Evolutionary conservation across 2,329 filamentous ascomycete genomes (phyloP), one percentile per base, ranked within the genome.

Genomic region (Ceratocystis alfenasii): DNA sequence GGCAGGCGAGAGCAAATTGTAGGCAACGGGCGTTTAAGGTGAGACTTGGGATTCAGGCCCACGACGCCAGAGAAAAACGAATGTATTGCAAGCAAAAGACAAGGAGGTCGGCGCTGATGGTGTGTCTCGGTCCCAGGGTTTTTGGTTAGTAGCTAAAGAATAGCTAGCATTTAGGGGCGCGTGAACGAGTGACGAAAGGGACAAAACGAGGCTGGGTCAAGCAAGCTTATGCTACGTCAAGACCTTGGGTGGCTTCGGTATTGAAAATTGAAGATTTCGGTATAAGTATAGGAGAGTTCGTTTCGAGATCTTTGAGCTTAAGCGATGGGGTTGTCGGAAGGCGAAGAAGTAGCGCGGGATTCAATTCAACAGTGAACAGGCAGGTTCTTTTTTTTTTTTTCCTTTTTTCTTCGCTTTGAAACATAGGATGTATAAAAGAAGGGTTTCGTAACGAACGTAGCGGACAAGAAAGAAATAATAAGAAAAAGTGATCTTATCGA

Each of bases 181-280:
- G 36, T 41, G 25, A 57, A 33, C 46, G n/a, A 22, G 46, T 20
- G 53, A 28, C 30, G 10, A 57, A 57, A 57, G 25, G 53, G 53
- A 57, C 53, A 57, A 15, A 28, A 22, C 53, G 22, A 57, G 53
- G 53, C 53, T 57, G 53, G 53, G 53, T 15, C 7, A 57, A 57
- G 53, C 53, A 22, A 30, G 22, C 53, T 30, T 15, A 28, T 15
- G 7, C 6, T 5, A 1, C 25, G 17, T 10, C 50, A 57, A 28
- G 17, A 12, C 22, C 20, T 28, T 28, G 3, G 10, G 22, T 30
- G 22, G 22, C 6, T 28, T 30, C 17, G 30, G 22, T 28, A 33
- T 30, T 57, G 28, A 57, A 57, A 30, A 17, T 57, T 57, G 28
- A 57, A 17, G 22, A 57, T 57, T 30, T 12, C 10, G 17, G 15